Evolutionary conservation across 345 rosid species (phyloP), one percentile per base, ranked within the genome.

Genomic region (Sonneratia alba): DNA sequence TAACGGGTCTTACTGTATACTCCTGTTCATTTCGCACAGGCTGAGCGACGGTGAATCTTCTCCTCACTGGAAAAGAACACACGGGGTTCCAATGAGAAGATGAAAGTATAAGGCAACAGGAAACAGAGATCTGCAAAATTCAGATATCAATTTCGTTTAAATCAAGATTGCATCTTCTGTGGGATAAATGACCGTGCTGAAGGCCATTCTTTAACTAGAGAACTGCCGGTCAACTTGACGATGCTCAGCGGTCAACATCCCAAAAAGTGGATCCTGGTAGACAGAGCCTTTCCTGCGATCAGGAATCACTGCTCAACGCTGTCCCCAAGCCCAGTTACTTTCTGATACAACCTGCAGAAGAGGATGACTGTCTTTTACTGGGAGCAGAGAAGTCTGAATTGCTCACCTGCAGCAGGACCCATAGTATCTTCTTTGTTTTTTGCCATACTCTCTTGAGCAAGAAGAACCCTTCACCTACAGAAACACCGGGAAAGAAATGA

Each of bases 331-430:
- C 38, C 37, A 27, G 27, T 13, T 27, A 3, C 36, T 27, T 61
- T 24, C 65, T 61, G 65, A 61, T 5, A 61, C 65, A 61, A n/a
- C 36, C 65, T 61, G 65, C 65, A 61, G 36, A 61, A 22, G 45
- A 42, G 45, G 45, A 42, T 4, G 10, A 42, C 45, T 42, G 45
- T 61, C 9, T 7, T 61, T 61, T 36, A 32, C 27, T 62, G 38
- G 66, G 32, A 10, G 66, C 66, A 32, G 66, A 27, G 66, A 62
- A 62, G 64, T 22, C 64, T 36, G 9, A 59, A 3, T 59, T 59
- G 64, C 64, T 59, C 64, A 59, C 64, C 38, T 62, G 66, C 36
- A 27, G 19, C 38, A 62, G 38, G 66, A 27, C 38, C 66, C 66
- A 59, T 36, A 59, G 24, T 59, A 36, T 59, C 64, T 59, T 59